Conservation (phyloP, 2,329 filamentous ascomycete species). For the Calonectria naviculata region DNA sequence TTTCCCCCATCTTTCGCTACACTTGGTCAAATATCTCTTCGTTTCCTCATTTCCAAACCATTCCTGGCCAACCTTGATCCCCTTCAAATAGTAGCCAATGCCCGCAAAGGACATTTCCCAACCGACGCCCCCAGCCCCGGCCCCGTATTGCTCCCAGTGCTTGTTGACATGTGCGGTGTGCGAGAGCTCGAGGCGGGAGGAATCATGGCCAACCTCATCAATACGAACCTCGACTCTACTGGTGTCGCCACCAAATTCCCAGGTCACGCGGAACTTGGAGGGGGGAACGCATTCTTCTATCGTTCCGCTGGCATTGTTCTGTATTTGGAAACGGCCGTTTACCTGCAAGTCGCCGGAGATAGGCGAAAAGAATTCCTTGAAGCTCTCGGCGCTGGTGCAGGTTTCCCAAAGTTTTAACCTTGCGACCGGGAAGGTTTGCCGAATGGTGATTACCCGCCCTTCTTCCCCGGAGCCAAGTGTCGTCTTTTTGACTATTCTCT, state of each 20-base stretch:
- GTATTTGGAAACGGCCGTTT: background rate
- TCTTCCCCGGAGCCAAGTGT: background rate
- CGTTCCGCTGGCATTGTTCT: background rate
- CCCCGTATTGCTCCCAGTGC: background rate
- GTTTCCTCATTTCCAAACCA: background rate
- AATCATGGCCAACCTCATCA: background rate
- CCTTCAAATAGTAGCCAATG: background rate
- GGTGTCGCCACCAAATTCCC: background rate
- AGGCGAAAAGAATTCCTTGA: background rate
- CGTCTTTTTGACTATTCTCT: background rate
- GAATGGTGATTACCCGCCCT: background rate
- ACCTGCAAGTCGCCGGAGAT: background rate
- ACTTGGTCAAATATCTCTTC: background rate
- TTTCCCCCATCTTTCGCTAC: background rate
- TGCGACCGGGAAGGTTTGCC: background rate
- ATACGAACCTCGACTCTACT: background rate
- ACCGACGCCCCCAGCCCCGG: background rate
- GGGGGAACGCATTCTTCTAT: background rate
- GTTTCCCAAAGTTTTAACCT: background rate
- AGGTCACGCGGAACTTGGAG: background rate
- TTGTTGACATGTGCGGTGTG: background rate
- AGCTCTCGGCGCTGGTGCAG: background rate
- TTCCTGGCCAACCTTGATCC: background rate
- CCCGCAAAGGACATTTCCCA: slow-evolving; percentile 1
- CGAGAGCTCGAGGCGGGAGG: background rate